Conservation (phyloP, 2,329 filamentous ascomycete genomes). For the Phyllosticta citrichinensis region DNA sequence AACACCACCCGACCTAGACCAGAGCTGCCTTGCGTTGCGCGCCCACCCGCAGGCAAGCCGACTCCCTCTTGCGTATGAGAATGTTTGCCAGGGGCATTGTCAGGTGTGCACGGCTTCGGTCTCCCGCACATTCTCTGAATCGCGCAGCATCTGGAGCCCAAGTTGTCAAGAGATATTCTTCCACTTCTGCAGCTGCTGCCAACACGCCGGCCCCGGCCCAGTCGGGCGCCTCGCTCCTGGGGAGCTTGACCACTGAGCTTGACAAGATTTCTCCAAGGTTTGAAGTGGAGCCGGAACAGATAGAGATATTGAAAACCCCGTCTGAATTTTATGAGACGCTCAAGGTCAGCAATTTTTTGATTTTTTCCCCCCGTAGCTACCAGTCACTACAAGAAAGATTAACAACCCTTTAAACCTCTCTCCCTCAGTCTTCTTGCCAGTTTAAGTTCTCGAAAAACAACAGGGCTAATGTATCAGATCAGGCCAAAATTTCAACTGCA, state of each 20-base stretch:
- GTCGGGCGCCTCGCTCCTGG: conserved; percentile 46
- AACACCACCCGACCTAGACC: not conserved
- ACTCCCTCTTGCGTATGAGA: not conserved
- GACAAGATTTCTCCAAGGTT: conserved; percentile 89
- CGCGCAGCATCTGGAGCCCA: conserved; percentile 15
- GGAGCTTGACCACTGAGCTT: conserved; percentile 59
- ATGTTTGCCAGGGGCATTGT: conserved; percentile 7
- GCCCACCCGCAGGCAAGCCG: not conserved
- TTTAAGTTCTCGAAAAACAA: not conserved
- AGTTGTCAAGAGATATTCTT: conserved; percentile 23
- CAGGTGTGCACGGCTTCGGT: not conserved
- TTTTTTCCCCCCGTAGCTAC: not conserved
- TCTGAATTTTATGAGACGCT: conserved; percentile 84
- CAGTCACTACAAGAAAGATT: not conserved
- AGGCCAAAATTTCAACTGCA: conserved; percentile 74
- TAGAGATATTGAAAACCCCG: conserved; percentile 69
- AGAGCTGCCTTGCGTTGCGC: not conserved
- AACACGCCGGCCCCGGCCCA: conserved; percentile 19
- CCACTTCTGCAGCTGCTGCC: conserved; percentile 20
- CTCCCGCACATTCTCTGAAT: conserved; percentile 1
- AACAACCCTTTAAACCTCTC: not conserved
- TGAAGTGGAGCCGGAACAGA: conserved; percentile 69
- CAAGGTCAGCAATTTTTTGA: conserved; percentile 50
- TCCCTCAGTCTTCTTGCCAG: not conserved
- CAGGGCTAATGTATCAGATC: conserved; percentile 11